Evolutionary conservation across 495 filamentous ascomycete genomes (phyloP), one percentile per base, ranked within the genome.

Genomic region (Pyrenula aspistea): DNA sequence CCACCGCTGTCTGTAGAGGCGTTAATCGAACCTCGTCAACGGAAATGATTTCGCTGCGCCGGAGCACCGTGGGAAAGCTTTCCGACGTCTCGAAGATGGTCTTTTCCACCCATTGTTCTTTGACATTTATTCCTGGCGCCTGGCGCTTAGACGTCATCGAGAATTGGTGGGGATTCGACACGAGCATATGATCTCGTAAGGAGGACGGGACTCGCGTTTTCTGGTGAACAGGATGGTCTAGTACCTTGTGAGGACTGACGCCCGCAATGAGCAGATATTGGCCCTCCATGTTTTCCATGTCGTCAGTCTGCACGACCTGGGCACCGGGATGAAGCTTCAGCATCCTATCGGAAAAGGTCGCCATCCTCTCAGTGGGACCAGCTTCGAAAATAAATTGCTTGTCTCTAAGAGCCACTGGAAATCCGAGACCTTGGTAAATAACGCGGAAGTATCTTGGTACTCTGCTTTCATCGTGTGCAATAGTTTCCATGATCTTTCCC

Each of bases 381-480:
- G 84, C 89, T 71, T 97, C 88, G 58, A 92, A 94, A 51, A 99
- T 86, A 65, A 89, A 97, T 56, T 95, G 86, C 71, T 95, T 94
- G 66, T 96, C 91, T 54, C 90, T 80, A 49, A 97, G 65, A 42
- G 76, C 83, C 2, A 78, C 53, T 11, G 89, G 89, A 70, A 97
- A 98, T 0, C 94, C 93, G 53, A 97, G 82, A 20, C 93, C 93
- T 64, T 85, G 86, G 73, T 91, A 99, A 36, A 84, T 76, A 22
- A 97, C 91, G 51, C 89, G 88, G 78, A 94, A 99, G 71, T 95
- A 97, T 56, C 89, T 83, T 1, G 88, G 85, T 62, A 84, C 83
- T 36, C 84, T 71, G 60, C 81, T 84, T 24, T 89, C 83, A 57
- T 88, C 86, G 69, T 87, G 91, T 2, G 83, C 77, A 54, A 99